phyloP scores from a whole-genome alignment of 768 basidiomycete genomes.

The Tricholoma bakamatsutake region DNA sequence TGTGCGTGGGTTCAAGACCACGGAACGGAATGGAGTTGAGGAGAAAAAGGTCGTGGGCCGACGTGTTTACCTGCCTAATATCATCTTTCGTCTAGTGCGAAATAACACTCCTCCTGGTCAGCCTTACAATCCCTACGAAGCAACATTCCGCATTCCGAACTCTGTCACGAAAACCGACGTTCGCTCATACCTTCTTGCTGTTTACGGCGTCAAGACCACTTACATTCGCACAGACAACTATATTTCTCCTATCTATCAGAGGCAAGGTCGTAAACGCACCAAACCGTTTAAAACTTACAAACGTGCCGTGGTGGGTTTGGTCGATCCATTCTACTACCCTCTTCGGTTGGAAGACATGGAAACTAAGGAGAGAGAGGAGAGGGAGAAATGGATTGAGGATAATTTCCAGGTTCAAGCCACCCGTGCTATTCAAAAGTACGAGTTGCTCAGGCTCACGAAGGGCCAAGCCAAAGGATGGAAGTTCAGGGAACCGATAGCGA shows the following conservation, averaged over 20 bases:
- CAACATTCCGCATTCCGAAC: constrained; percentile 88
- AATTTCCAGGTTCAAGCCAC: constrained; percentile 45
- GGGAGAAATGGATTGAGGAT: constrained; percentile 59
- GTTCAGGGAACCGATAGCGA: constrained; percentile 35
- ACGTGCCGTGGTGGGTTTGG: constrained; percentile 85
- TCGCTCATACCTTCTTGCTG: constrained; percentile 73
- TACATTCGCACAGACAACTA: constrained; percentile 97
- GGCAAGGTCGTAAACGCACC: constrained; percentile 20
- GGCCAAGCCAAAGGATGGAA: constrained; percentile 37
- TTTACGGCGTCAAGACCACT: constrained; percentile 86
- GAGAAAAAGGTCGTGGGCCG: constrained; percentile 64
- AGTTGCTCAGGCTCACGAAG: constrained; percentile 33
- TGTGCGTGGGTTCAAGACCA: constrained; percentile 56
- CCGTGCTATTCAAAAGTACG: constrained; percentile 30
- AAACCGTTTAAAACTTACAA: constrained; percentile 66
- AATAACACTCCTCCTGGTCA: constrained; percentile 73
- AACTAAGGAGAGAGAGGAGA: constrained; percentile 41
- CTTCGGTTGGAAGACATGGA: constrained; percentile 74
- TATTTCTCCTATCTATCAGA: constrained; percentile 44
- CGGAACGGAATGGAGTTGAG: constrained; percentile 29
- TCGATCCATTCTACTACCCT: constrained; percentile 93
- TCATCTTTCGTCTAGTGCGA: constrained; percentile 74
- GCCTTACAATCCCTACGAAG: constrained; percentile 91
- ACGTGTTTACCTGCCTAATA: constrained; percentile 86
- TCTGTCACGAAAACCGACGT: constrained; percentile 91